phyloP scores from a whole-genome alignment of 257 asterid genomes.

The Rhazya stricta region DNA sequence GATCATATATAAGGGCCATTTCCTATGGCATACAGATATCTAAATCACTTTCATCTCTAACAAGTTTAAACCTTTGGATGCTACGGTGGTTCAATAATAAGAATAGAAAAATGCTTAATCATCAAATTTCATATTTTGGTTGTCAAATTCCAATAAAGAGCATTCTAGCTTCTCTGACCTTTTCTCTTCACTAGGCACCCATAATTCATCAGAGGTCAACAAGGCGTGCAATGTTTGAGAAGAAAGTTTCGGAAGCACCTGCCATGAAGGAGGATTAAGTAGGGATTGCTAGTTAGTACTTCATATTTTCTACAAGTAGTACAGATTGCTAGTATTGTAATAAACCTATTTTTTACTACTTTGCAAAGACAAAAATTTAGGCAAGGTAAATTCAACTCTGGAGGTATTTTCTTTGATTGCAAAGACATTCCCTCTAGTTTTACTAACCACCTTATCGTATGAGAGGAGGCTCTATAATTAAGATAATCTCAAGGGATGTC shows the following conservation, averaged over 20 bases:
- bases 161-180: conserved; percentile 48
- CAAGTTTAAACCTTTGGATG: background rate
- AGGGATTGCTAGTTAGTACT: background rate
- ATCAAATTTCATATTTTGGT: conserved; percentile 12
- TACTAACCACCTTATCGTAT: background rate
- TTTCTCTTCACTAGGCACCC: conserved; percentile 95
- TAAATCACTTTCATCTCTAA: background rate
- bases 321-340: background rate
- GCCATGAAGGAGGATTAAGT: conserved; percentile 21
- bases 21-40: background rate
- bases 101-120: background rate
- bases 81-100: background rate
- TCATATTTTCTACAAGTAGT: background rate
- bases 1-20: background rate
- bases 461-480: background rate
- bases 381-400: background rate
- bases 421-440: background rate
- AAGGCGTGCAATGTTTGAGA: conserved; percentile 83
- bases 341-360: background rate
- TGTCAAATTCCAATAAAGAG: conserved; percentile 17
- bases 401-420: background rate
- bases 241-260: conserved; percentile 98
- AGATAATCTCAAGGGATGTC: background rate
- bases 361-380: background rate
- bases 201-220: conserved; percentile 84